A percentile compares a stretch with the other conserved stretches of the same genome.
Conservation (phyloP, 2,329 filamentous ascomycete species). For the Ophiognomonia clavigignenti-juglandacearum region DNA sequence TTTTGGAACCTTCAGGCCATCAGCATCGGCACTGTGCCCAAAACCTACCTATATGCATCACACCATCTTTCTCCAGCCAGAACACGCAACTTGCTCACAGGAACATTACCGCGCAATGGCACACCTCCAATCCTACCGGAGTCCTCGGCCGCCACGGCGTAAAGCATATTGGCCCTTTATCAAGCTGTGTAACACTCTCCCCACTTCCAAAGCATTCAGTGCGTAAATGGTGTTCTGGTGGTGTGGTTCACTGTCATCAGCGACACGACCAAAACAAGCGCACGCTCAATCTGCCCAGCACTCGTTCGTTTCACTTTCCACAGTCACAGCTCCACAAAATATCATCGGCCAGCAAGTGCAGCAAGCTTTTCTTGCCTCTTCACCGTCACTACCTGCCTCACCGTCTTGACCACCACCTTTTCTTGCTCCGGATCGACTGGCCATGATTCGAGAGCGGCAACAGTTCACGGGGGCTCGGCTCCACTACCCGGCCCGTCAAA, state of each 20-base stretch:
- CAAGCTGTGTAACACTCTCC: too few species aligned
- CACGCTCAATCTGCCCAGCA: too few species aligned
- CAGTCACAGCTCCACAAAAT: too few species aligned
- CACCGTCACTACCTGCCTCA: neutral
- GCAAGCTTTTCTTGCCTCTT: too few species aligned
- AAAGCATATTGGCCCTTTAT: too few species aligned
- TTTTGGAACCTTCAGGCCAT: neutral
- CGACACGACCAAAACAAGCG: too few species aligned
- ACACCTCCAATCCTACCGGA: neutral
- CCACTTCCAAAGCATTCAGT: too few species aligned
- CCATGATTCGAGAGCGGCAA: neutral
- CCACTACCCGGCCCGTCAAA: neutral
- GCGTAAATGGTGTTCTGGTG: too few species aligned
- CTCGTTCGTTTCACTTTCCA: too few species aligned
- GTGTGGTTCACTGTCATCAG: too few species aligned
- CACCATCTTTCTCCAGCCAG: neutral
- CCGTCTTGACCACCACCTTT: neutral
- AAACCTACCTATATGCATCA: neutral
- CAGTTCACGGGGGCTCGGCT: neutral
- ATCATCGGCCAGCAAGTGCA: too few species aligned
- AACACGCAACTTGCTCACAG: neutral
- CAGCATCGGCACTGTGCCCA: neutral
- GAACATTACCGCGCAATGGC: neutral
- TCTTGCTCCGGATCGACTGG: neutral
- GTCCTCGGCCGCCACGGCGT: neutral